phyloP scores from a whole-genome alignment of 306 rosid genomes.

The Hylodesmum podocarpum region DNA sequence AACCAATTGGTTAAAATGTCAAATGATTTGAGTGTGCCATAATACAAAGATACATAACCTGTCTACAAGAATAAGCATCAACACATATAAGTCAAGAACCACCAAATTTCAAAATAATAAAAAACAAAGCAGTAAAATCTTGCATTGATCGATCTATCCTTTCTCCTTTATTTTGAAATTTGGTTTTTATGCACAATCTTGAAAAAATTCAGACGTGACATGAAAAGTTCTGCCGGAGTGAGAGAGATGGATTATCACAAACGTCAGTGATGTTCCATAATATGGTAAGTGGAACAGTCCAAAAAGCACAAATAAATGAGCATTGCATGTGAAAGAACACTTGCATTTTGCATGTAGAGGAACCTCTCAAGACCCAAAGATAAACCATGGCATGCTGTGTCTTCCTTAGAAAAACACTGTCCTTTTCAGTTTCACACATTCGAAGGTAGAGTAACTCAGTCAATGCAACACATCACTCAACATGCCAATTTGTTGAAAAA shows the following conservation, averaged over 20 bases:
- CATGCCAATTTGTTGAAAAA: constrained; percentile 25
- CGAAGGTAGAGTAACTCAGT: constrained; percentile 8
- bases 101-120: not conserved
- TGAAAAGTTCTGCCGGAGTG: not conserved
- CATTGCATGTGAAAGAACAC: constrained; percentile 27
- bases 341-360: constrained; percentile 6
- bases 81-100: not conserved
- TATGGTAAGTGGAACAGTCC: constrained; percentile 28
- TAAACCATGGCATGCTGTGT: constrained; percentile 31
- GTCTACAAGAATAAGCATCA: not conserved
- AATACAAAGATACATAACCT: not conserved
- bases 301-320: not conserved
- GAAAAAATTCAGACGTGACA: not conserved
- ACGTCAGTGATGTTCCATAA: constrained; percentile 13
- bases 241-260: not conserved
- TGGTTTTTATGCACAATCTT: not conserved
- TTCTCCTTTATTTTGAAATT: not conserved
- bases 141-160: not conserved
- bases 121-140: not conserved
- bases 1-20: not conserved
- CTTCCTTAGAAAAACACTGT: constrained; percentile 12
- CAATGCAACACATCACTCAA: constrained; percentile 21
- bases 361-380: constrained; percentile 14
- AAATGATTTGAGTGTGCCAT: not conserved
- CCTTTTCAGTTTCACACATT: constrained; percentile 25